Evolutionary conservation across 2,329 filamentous ascomycete genomes (phyloP).

Genomic region (Piedraia hortae): DNA sequence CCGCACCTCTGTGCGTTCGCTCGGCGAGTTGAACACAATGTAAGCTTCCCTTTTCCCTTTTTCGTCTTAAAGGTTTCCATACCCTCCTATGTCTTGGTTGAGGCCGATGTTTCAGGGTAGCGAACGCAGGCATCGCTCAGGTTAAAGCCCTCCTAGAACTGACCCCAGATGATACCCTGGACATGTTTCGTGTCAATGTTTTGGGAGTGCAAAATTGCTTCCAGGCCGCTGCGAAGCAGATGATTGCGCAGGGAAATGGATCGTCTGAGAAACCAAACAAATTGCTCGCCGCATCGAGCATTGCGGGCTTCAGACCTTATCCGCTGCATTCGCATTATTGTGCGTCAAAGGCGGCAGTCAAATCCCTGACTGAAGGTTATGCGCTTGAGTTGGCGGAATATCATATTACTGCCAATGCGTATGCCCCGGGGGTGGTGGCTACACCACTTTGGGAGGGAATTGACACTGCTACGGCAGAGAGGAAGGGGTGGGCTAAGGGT

Average conservation of each 20-base stretch:
- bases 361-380: conserved; percentile 36
- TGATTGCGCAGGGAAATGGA: conserved; percentile 31
- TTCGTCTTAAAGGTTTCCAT: background rate
- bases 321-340: conserved; percentile 33
- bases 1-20: conserved; percentile 21
- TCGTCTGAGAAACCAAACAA: conserved; percentile 16
- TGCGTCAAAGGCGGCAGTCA: conserved; percentile 37
- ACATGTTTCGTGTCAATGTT: conserved; percentile 38
- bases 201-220: conserved; percentile 7
- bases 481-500: conserved; percentile 20
- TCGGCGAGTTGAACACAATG: conserved; percentile 27
- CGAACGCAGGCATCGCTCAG: conserved; percentile 34
- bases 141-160: conserved; percentile 28
- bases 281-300: conserved; percentile 19
- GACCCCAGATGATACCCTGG: conserved; percentile 27
- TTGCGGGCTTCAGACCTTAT: conserved; percentile 34
- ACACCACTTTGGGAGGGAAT: conserved; percentile 29
- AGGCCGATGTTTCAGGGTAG: conserved; percentile 15
- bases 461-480: conserved; percentile 29
- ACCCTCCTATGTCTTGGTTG: background rate
- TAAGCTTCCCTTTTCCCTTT: conserved; percentile 2
- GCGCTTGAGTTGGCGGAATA: conserved; percentile 37
- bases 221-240: conserved; percentile 31
- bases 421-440: conserved; percentile 38
- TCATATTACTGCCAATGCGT: conserved; percentile 38